Evolutionary conservation across 768 basidiomycete species (phyloP), one percentile per base, ranked within the genome.

Genomic region (Pluteus cervinus): DNA sequence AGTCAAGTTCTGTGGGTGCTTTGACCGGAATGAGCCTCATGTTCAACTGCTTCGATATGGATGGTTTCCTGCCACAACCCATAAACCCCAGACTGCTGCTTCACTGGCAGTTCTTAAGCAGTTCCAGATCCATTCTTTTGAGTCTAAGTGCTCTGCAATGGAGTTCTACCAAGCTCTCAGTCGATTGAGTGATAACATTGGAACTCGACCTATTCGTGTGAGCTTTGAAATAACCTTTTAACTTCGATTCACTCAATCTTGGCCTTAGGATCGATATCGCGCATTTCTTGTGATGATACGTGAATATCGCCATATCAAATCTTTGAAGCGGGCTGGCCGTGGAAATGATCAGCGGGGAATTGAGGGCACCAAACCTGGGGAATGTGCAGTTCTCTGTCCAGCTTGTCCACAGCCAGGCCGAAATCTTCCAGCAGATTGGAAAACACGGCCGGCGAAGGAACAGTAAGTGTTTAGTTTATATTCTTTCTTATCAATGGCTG

Each of bases 1-100:
- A 4, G 22, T 65, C 1, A 43, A 54, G 34, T 65, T 54, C 37
- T 66, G 64, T 37, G 44, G 41, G 2, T 66, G 63, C 42, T 40
- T 46, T 4, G 26, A 43, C 0, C 18, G 17, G 24, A 22, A 45
- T 14, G 35, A 42, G 1, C 52, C 36, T 5, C 37, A 40, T 8
- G 35, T 50, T 4, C 63, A 65, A 44, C 47, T 65, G 7, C 50
- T 63, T 14, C 53, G 49, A 2, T 34, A 32, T 29, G 40, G 54
- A 8, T 51, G 47, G 34, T 62, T 53, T 38, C 65, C 63, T 1
- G 59, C 62, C 0, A 66, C 57, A 2, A 30, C 43, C 1, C 17
- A 33, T 0, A 20, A 49, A 3, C 63, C 65, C 5, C 37, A 47
- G 11, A 59, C 60, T 3, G 49, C 48, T 0, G 42, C 42, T 2